Base-by-base conservation (phyloP, 495 filamentous ascomycete species). In the Penicillium tannophilum region DNA sequence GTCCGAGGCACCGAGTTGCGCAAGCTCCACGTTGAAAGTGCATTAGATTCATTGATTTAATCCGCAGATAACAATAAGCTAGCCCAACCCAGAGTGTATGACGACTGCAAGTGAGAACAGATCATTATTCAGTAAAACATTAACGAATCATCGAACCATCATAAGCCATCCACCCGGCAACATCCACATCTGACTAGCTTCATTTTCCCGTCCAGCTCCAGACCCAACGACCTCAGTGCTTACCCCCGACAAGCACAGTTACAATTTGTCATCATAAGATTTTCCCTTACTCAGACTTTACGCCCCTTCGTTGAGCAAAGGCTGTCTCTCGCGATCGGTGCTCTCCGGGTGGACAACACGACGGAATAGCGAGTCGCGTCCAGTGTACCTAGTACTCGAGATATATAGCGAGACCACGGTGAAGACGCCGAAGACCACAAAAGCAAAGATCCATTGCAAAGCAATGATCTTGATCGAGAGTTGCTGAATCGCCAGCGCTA, bases 381-480 rank as follows among this genome's bases (percentile, higher is more conserved):
- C 85, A 31, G 84, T 78, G 59, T 86, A 82, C 55, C 81, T 84
- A 7, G 90, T 87, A 26, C 86, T 71, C 6, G 86, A 87, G 52
- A 92, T 77, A 28, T 83, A 73, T 1, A 88, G 52, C 2, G 88
- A 89, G 3, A 78, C 69, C 10, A 90, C 64, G 65, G 92, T 85
- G 52, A 95, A 82, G 41, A 91, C 69, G 1, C 76, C 85, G 81
- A 93, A 92, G 70, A 95, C 88, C 60, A 84, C 79, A 64, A 95
- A 93, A 31, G 91, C 90, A 68, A 95, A 96, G 71, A 92, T 92
- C 92, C 90, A 95, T 76, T 97, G 92, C 54, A 94, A 74, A 2
- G 89, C 86, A 59, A 93, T 80, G 41, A 85, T 67, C 71, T 90
- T 86, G 65, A 82, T 79, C 41, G 83, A 71, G 72, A 94, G 83